Evolutionary conservation across 495 filamentous ascomycete genomes (phyloP).

Genomic region (Penicillium paradoxum): DNA sequence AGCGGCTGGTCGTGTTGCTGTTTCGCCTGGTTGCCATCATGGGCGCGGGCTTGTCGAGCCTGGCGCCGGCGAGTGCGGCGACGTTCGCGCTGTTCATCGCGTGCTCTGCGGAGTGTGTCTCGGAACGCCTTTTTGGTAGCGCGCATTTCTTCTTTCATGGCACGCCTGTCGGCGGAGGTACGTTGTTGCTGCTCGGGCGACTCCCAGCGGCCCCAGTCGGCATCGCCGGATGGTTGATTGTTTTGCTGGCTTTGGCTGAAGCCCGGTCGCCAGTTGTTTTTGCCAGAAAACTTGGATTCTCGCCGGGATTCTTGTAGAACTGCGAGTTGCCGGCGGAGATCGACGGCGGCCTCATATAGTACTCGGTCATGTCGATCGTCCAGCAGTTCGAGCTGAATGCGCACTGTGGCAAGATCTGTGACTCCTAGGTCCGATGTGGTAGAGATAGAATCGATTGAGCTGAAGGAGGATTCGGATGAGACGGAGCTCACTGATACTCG

Average conservation of each 20-base stretch:
- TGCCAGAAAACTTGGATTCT: constrained; percentile 24
- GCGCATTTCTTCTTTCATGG: constrained; percentile 38
- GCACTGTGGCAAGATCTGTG: constrained; percentile 39
- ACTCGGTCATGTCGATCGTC: constrained; percentile 39
- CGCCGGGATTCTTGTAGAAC: constrained; percentile 36
- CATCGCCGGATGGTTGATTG: constrained; percentile 3
- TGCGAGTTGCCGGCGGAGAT: constrained; percentile 36
- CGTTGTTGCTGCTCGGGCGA: constrained; percentile 35
- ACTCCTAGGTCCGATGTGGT: constrained; percentile 39
- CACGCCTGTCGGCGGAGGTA: constrained; percentile 26
- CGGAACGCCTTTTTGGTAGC: constrained; percentile 37
- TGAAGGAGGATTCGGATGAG: constrained; percentile 37
- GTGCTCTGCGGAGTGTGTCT: constrained; percentile 36
- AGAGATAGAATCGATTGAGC: constrained; percentile 40
- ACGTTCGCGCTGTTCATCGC: constrained; percentile 36
- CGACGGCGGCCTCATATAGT: constrained; percentile 36
- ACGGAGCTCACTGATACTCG: constrained; percentile 33
- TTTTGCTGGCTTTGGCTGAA: constrained; percentile 15
- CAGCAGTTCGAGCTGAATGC: constrained; percentile 36
- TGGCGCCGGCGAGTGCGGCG: constrained; percentile 19
- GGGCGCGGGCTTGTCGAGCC: neutral
- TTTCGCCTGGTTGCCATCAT: constrained; percentile 7
- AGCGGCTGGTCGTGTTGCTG: neutral
- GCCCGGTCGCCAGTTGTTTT: constrained; percentile 23
- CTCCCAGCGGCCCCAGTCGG: constrained; percentile 39